Conservation (phyloP, 2,329 filamentous ascomycete genomes). For the Amesomyces nigricolor region DNA sequence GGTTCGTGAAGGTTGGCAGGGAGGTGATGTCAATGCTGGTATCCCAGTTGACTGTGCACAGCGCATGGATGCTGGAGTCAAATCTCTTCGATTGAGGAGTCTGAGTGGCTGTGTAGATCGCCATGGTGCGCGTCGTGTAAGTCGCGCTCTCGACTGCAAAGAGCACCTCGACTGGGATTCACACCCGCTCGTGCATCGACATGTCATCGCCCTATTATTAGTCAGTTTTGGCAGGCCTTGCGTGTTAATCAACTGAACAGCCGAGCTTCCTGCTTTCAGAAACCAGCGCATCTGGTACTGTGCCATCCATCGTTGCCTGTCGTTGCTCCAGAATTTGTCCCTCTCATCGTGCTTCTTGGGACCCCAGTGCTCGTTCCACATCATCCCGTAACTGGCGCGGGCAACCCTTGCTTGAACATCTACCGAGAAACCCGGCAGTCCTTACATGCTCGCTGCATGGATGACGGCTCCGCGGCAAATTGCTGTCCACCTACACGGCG, state of each 20-base stretch:
- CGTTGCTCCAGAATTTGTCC: conserved; percentile 2
- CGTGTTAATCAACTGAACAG: background rate
- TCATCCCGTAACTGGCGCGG: conserved; percentile 17
- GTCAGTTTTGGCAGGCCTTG: background rate
- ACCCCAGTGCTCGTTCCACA: background rate
- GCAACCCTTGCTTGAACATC: conserved; percentile 14
- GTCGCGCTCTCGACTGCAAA: background rate
- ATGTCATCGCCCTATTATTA: conserved; percentile 7
- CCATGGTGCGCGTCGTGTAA: background rate
- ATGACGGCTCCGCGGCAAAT: conserved; percentile 24
- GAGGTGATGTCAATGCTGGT: conserved; percentile 1
- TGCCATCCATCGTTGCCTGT: background rate
- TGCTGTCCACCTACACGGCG: conserved; percentile 19
- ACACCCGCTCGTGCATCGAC: background rate
- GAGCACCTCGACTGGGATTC: background rate
- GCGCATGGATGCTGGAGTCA: background rate
- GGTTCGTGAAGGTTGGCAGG: conserved; percentile 9
- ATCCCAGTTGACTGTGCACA: conserved; percentile 17
- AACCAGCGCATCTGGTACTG: conserved; percentile 21
- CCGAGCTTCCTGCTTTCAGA: conserved; percentile 16
- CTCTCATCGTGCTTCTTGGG: background rate
- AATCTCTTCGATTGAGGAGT: background rate
- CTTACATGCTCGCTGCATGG: conserved; percentile 8
- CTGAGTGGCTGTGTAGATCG: background rate
- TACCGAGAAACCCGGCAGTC: background rate